Evolutionary conservation across 2,329 filamentous ascomycete species (phyloP).

Genomic region (Pseudophaeomoniella oleicola): DNA sequence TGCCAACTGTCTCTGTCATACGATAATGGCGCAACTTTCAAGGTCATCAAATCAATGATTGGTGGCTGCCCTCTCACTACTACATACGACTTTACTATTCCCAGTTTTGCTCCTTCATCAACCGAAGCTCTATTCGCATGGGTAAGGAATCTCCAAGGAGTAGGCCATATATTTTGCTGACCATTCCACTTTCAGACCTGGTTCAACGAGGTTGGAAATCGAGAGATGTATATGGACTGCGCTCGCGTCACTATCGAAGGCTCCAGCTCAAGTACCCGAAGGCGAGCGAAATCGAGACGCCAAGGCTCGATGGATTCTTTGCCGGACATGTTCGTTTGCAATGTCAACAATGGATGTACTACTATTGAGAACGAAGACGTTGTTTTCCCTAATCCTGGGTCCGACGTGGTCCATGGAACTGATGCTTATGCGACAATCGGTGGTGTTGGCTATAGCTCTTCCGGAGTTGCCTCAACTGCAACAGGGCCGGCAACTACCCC

Average conservation of each 20-base stretch:
- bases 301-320: constrained; percentile 34
- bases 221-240: constrained; percentile 83
- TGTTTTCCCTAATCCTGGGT: constrained; percentile 51
- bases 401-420: constrained; percentile 29
- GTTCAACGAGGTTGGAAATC: constrained; percentile 63
- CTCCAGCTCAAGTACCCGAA: constrained; percentile 3
- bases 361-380: constrained; percentile 45
- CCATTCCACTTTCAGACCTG: constrained; percentile 43
- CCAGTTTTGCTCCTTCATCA: constrained; percentile 41
- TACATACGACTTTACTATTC: constrained; percentile 52
- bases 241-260: constrained; percentile 49
- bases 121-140: constrained; percentile 55
- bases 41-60: constrained; percentile 50
- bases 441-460: constrained; percentile 5
- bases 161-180: too few relatives aligned
- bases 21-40: constrained; percentile 55
- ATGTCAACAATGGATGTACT: constrained; percentile 45
- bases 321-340: constrained; percentile 58
- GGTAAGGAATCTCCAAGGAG: constrained; percentile 21
- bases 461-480: neutral
- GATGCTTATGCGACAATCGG: constrained; percentile 9
- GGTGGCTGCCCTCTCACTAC: constrained; percentile 39
- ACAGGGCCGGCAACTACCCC: neutral
- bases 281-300: constrained; percentile 5
- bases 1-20: constrained; percentile 65